Evolutionary conservation across 352 stramenopile species (phyloP), one percentile per base, ranked within the genome.

Genomic region (Chrysophaeum taylorii): DNA sequence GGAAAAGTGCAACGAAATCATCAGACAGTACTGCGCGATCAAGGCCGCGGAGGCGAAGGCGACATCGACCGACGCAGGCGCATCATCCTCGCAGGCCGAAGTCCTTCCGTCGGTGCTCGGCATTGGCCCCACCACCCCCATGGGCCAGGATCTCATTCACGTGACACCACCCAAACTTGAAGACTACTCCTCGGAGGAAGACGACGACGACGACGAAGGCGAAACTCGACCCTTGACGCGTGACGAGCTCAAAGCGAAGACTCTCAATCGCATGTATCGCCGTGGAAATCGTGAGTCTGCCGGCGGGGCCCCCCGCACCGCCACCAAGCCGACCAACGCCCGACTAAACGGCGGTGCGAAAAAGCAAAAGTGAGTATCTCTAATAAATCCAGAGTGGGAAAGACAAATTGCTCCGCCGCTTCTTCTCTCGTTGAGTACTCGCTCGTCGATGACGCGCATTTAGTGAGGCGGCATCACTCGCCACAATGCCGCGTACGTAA

Each of bases 151-250:
- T 39, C 82, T 85, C 31, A 74, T 95, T 62, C 90, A 94, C 71
- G 91, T 97, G 73, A 96, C 96, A 69, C 89, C 91, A 39, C 90
- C 90, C 12, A 94, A 94, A 71, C 74, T 96, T 5, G 85, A 95
- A 64, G 90, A 97, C 79, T 96, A 94, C 75, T 92, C 84, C n/a
- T 82, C 71, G 57, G 92, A 90, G n/a, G 88, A 94, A 41, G 89
- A 90, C 67, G 85, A 90, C 35, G 88, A 92, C 64, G 86, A 89
- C 42, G 83, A 82, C 25, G 88, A 93, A 68, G 88, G 92, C 29
- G 88, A 93, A 43, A 89, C 90, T 71, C 88, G 92, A 64, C 89
- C 89, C 62, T 79, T 97, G 36, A 94, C 89, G 18, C 81, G 87
- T 35, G 87, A 94, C 43, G 89, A 96, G 70, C 85, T 96, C 74